Evolutionary conservation across 805 yeast species (phyloP).

Genomic region (Schizosaccharomyces lindneri): DNA sequence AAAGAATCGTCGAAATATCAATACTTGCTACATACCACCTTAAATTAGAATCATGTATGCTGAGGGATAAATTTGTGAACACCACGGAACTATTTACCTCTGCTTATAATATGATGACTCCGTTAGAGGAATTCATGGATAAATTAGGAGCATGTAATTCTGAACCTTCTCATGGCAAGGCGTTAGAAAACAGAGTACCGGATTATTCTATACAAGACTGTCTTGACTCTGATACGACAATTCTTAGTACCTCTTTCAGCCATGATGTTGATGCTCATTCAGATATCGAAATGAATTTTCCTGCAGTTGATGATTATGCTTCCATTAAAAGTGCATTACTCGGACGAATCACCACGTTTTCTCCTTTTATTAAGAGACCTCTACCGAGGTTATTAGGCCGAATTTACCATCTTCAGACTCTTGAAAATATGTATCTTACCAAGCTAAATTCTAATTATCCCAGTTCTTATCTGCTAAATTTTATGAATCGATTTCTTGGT

Average conservation of each 20-base stretch:
- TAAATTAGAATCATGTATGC: slow-evolving; percentile 49
- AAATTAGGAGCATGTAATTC: too few species aligned
- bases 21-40: slow-evolving; percentile 55
- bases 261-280: neutral
- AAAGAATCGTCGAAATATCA: slow-evolving; percentile 59
- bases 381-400: neutral
- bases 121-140: too few species aligned
- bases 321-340: neutral
- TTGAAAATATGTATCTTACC: neutral
- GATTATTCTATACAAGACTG: neutral
- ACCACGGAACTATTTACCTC: neutral
- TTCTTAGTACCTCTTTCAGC: neutral
- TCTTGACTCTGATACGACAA: neutral
- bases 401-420: neutral
- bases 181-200: too few species aligned
- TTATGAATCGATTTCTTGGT: too few species aligned
- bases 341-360: neutral
- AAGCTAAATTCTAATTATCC: neutral
- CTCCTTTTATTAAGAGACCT: neutral
- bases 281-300: neutral
- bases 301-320: neutral
- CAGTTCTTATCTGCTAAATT: too few species aligned
- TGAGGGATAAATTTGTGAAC: slow-evolving; percentile 41
- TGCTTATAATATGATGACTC: neutral
- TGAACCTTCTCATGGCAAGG: too few species aligned